phyloP scores from a whole-genome alignment of 2,329 filamentous ascomycete genomes.

The Chaetomium olivaceum region DNA sequence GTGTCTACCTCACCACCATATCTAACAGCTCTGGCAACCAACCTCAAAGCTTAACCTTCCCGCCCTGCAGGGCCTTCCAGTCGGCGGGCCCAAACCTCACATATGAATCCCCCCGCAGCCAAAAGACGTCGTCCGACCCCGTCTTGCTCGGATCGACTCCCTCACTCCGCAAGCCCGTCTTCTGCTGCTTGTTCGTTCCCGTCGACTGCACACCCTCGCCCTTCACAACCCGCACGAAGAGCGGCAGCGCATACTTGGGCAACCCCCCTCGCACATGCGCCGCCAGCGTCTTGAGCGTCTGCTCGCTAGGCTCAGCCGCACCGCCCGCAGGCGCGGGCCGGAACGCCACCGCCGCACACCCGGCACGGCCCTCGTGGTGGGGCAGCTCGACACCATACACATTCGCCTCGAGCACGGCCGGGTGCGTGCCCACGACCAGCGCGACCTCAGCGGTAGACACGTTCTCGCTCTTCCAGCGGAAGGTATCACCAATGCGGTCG shows the following conservation, averaged over 20 bases:
- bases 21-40: neutral
- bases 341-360: slow-evolving; percentile 72
- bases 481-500: slow-evolving; percentile 78
- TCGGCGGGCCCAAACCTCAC: slow-evolving; percentile 65
- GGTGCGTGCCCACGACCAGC: slow-evolving; percentile 68
- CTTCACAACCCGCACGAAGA: slow-evolving; percentile 71
- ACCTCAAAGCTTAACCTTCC: slow-evolving; percentile 67
- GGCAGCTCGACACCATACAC: slow-evolving; percentile 82
- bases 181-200: slow-evolving; percentile 88
- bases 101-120: slow-evolving; percentile 68
- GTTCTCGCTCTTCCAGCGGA: slow-evolving; percentile 81
- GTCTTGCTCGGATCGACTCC: slow-evolving; percentile 68
- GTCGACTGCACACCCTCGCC: slow-evolving; percentile 64
- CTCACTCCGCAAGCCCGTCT: slow-evolving; percentile 68
- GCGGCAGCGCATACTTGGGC: slow-evolving; percentile 72
- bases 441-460: slow-evolving; percentile 80
- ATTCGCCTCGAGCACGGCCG: slow-evolving; percentile 72
- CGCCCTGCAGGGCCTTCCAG: slow-evolving; percentile 67
- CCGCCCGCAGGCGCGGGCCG: slow-evolving; percentile 47
- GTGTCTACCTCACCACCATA: neutral
- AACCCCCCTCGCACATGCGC: slow-evolving; percentile 58
- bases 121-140: slow-evolving; percentile 55
- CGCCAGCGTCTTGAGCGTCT: slow-evolving; percentile 60
- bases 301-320: slow-evolving; percentile 44
- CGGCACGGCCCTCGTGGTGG: slow-evolving; percentile 79